Evolutionary conservation across 1,284 basidiomycete species (phyloP).

Genomic region (Tilletia caries): DNA sequence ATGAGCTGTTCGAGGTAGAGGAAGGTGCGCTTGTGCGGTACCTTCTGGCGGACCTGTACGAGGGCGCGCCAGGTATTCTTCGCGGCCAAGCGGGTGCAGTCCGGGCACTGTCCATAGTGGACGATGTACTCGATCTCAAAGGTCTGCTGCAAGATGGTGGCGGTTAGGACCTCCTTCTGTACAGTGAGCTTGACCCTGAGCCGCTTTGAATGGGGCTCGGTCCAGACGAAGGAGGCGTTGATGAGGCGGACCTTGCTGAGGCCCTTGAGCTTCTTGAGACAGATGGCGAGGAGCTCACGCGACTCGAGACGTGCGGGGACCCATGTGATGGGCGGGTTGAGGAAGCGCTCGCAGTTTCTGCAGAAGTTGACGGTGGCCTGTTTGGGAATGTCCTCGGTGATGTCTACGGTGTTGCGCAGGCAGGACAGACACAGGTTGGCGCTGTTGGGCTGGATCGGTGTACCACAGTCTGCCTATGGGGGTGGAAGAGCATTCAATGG

Average conservation of each 20-base stretch:
- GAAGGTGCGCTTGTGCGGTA: conserved; percentile 87
- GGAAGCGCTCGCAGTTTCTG: conserved; percentile 91
- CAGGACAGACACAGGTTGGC: conserved; percentile 94
- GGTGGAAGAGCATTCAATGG: neutral
- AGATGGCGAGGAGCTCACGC: conserved; percentile 73
- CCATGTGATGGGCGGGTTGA: conserved; percentile 88
- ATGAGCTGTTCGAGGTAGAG: conserved; percentile 96
- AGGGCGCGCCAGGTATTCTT: conserved; percentile 98
- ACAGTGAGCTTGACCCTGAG: conserved; percentile 90
- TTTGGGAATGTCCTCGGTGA: conserved; percentile 97
- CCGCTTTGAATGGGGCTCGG: conserved; percentile 93
- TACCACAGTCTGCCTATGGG: conserved; percentile 61
- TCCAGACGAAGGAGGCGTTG: conserved; percentile 98
- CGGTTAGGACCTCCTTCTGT: conserved; percentile 95
- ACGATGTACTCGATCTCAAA: conserved; percentile 96
- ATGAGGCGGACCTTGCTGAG: conserved; percentile 90
- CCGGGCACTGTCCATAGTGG: conserved; percentile 90
- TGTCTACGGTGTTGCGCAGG: conserved; percentile 85
- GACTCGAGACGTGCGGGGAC: conserved; percentile 82
- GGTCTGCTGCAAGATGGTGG: conserved; percentile 92
- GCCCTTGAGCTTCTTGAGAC: conserved; percentile 86
- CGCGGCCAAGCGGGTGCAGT: conserved; percentile 86
- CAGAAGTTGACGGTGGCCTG: conserved; percentile 93
- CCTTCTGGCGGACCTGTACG: conserved; percentile 94
- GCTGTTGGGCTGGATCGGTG: conserved; percentile 90